A percentile compares a stretch with the other conserved stretches of the same genome.
phyloP scores from a whole-genome alignment of 2,329 filamentous ascomycete genomes.

The Trichophaea hybrida region DNA sequence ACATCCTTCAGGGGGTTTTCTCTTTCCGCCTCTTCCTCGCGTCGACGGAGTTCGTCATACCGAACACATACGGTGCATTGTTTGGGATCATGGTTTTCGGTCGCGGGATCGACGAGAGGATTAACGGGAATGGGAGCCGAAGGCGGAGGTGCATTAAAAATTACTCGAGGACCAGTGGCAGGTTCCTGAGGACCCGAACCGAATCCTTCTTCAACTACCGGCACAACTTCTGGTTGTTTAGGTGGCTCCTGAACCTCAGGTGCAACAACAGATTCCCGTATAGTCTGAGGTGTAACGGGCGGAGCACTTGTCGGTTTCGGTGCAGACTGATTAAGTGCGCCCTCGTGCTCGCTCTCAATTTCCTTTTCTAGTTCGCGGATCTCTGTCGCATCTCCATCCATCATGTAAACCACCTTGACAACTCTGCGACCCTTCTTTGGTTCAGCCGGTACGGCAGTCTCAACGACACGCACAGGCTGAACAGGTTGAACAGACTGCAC shows the following conservation, averaged over 20 bases:
- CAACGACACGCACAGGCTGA: background rate
- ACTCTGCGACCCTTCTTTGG: background rate
- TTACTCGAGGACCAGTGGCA: background rate
- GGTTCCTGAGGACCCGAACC: background rate
- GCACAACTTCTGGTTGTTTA: background rate
- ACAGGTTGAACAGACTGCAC: background rate
- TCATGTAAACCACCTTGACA: slow-evolving; percentile 9
- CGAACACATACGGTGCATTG: slow-evolving; percentile 26
- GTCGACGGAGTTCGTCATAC: slow-evolving; percentile 17
- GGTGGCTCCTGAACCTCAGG: background rate
- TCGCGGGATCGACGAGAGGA: slow-evolving; percentile 5
- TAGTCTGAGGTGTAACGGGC: background rate
- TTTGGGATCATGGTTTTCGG: slow-evolving; percentile 22
- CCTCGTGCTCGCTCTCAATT: background rate
- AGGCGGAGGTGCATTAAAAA: background rate
- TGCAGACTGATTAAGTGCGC: background rate
- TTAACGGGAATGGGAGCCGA: background rate
- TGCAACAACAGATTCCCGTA: background rate
- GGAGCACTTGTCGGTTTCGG: background rate
- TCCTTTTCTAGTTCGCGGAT: background rate
- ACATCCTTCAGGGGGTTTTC: slow-evolving; percentile 23
- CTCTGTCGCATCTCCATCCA: slow-evolving; percentile 9
- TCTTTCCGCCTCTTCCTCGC: slow-evolving; percentile 18
- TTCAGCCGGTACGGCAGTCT: background rate
- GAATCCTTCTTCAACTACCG: background rate